phyloP scores from a whole-genome alignment of 1,139 yeast genomes.

The Blastobotrys indianensis region DNA sequence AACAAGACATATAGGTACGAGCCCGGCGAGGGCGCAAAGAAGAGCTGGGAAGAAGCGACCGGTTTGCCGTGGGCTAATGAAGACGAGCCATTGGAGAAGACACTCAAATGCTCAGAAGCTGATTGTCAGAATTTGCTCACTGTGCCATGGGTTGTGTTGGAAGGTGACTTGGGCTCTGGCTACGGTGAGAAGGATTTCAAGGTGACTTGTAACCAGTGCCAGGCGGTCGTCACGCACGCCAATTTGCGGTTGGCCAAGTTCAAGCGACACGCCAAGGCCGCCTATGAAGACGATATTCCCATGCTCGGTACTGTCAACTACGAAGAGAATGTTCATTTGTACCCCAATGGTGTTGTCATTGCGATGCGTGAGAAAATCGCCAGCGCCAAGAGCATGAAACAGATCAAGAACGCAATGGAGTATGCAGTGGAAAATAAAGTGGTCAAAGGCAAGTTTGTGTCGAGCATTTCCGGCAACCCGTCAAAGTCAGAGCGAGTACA shows the following conservation, averaged over 20 bases:
- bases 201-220: slow-evolving; percentile 7
- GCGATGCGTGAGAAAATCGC: slow-evolving; percentile 1
- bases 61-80: slow-evolving; percentile 14
- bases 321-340: neutral
- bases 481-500: slow-evolving; percentile 1
- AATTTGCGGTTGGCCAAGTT: slow-evolving; percentile 13
- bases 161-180: slow-evolving; percentile 1
- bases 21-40: slow-evolving; percentile 19
- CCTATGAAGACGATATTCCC: slow-evolving; percentile 8
- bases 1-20: slow-evolving; percentile 27
- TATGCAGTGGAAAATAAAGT: slow-evolving; percentile 1
- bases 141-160: slow-evolving; percentile 1
- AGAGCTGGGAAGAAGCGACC: slow-evolving; percentile 10
- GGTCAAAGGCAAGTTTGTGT: slow-evolving; percentile 2
- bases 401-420: slow-evolving; percentile 1
- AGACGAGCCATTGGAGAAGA: slow-evolving; percentile 11
- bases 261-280: slow-evolving; percentile 6
- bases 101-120: slow-evolving; percentile 7
- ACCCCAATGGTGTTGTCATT: slow-evolving; percentile 1
- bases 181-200: slow-evolving; percentile 8
- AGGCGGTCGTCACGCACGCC: slow-evolving; percentile 4
- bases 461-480: neutral
- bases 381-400: slow-evolving; percentile 2
- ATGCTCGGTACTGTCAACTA: slow-evolving; percentile 14
- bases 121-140: neutral